Evolutionary conservation across 1,139 yeast species (phyloP).

Genomic region (Saccharomyces hybrid): DNA sequence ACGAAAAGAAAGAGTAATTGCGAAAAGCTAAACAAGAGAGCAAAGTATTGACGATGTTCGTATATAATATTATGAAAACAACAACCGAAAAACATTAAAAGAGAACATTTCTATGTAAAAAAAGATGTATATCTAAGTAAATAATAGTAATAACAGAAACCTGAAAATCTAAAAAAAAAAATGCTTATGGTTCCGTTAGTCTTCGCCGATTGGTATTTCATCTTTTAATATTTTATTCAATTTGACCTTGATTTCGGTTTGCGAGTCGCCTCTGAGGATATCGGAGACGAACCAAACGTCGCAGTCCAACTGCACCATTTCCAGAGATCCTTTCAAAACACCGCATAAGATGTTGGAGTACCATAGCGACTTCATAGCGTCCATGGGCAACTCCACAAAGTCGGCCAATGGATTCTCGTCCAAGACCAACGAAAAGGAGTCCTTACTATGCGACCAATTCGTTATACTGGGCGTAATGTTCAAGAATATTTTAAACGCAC

Average conservation of each 20-base stretch:
- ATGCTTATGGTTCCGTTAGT: conserved; percentile 33
- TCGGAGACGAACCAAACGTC: conserved; percentile 78
- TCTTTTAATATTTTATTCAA: conserved; percentile 72
- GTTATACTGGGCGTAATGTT: conserved; percentile 72
- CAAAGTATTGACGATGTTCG: background rate
- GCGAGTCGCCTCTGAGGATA: conserved; percentile 71
- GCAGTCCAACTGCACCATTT: too few species aligned
- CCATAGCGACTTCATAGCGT: too few species aligned
- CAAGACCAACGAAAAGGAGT: conserved; percentile 63
- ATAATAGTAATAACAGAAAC: background rate
- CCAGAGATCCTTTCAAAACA: too few species aligned
- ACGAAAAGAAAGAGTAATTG: conserved; percentile 12
- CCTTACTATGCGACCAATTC: conserved; percentile 72
- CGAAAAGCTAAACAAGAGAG: background rate
- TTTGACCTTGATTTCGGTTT: conserved; percentile 71
- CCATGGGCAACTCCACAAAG: conserved; percentile 92
- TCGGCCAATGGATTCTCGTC: conserved; percentile 90
- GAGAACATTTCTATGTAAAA: background rate
- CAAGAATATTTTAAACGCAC: conserved; percentile 84
- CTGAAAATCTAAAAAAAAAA: background rate
- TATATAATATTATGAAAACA: background rate
- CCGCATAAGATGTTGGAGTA: too few species aligned
- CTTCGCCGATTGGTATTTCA: conserved; percentile 97
- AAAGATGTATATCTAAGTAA: conserved; percentile 1
- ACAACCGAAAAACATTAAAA: background rate